Evolutionary conservation across 257 asterid genomes (phyloP), one percentile per base, ranked within the genome.

Genomic region (Parsonsia alboflavescens): DNA sequence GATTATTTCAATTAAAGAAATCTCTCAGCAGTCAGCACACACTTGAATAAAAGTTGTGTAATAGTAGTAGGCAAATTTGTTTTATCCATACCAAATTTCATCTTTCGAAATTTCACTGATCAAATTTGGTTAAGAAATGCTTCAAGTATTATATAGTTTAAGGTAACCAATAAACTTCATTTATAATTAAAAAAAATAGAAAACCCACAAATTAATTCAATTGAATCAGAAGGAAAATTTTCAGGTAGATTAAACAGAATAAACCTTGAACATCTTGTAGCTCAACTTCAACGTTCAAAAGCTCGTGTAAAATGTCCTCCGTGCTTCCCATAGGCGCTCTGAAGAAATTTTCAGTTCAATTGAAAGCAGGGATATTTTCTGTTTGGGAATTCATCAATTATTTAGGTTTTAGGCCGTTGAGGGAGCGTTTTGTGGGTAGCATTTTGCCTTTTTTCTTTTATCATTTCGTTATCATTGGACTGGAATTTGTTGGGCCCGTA

Each of bases 261-360:
- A 42, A 70, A 87, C 99, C 97, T 84, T 92, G 96, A 75, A 94
- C 92, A 68, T 90, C 97, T 73, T 83, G 88, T 69, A 92, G 92
- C 84, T 94, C 97, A 79, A 83, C 84, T 78, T 94, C 97, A 41
- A 94, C 91, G 75, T 85, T 90, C 67, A 88, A 87, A 68, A 94
- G 97, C 84, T 94, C 97, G 84, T 89, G 82, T 45, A 90, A 74
- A 24, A 90, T 80, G 70, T 88, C 95, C 78, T 88, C 95, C 11
- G 89, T 82, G 16, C 77, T 76, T 49, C 81, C 93, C 98, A 93
- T 91, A 75, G 54, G 11, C 33, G 10, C 6, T n/a, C 9, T 7
- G 1, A 53, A 53, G 26, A 26, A 53, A 53, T 7, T 56, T n/a
- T n/a, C 30, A n/a, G 30, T n/a, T 56, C 58, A 19, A 4, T 52